A percentile compares a stretch with the other conserved stretches of the same genome.
Conservation (phyloP, 768 basidiomycete species). For the Russula vinacea region DNA sequence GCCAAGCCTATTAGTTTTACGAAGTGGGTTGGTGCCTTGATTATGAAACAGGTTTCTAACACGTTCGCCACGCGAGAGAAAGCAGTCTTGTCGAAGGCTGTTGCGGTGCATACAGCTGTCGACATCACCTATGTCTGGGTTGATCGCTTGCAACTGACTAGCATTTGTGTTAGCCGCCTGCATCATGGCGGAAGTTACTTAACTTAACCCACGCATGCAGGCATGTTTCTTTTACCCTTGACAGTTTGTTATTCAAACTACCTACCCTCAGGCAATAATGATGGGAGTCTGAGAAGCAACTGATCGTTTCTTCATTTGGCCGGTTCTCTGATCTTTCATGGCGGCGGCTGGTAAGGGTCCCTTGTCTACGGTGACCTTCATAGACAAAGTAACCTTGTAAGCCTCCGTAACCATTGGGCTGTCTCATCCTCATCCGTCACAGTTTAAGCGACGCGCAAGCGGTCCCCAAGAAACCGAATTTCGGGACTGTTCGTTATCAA, state of each 20-base stretch:
- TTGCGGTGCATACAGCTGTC: too few species aligned
- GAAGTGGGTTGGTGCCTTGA: too few species aligned
- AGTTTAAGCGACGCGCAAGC: constrained; percentile 8
- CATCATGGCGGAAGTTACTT: background rate
- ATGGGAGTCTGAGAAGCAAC: background rate
- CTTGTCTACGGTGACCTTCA: background rate
- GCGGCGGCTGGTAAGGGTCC: constrained; percentile 25
- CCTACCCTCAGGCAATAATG: background rate
- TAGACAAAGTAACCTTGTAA: background rate
- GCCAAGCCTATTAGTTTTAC: too few species aligned
- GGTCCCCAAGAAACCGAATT: background rate
- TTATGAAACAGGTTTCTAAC: too few species aligned
- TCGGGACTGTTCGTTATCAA: background rate
- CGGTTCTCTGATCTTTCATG: constrained; percentile 29
- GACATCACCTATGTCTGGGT: too few species aligned
- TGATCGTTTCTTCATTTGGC: constrained; percentile 18
- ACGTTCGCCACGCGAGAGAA: too few species aligned
- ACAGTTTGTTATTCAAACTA: constrained; percentile 18
- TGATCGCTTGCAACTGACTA: too few species aligned
- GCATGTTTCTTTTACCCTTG: constrained; percentile 29
- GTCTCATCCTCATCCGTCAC: constrained; percentile 27
- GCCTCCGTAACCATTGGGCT: constrained; percentile 25
- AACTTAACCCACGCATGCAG: constrained; percentile 2
- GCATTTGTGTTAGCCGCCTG: constrained; percentile 20
- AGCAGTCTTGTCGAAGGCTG: too few species aligned